A percentile compares a stretch with the other conserved stretches of the same genome.
Conservation (phyloP, 1,139 yeast species). For the Lodderomyces pseudojiufengensis region DNA sequence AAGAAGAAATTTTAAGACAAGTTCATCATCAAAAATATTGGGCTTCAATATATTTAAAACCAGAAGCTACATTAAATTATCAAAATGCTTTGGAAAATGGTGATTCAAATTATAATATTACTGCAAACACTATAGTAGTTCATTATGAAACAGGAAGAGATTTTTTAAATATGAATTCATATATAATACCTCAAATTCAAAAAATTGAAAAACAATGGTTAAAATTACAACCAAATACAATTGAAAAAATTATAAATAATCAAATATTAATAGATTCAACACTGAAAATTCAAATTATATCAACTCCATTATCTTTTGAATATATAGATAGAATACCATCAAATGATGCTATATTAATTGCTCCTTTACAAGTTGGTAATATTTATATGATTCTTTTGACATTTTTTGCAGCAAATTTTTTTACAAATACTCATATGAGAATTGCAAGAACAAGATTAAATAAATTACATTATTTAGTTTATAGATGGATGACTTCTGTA, state of each 20-base stretch:
- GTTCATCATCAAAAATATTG: conserved; percentile 46
- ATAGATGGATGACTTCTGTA: conserved; percentile 28
- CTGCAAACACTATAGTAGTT: conserved; percentile 22
- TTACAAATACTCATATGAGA: conserved; percentile 48
- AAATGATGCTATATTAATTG: conserved; percentile 47
- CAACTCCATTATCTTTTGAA: conserved; percentile 36
- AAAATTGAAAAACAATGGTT: conserved; percentile 11
- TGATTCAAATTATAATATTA: conserved; percentile 24
- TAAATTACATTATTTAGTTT: conserved; percentile 25
- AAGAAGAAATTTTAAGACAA: conserved; percentile 28
- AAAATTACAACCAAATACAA: conserved; percentile 8
- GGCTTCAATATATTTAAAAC: conserved; percentile 39
- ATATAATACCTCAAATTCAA: conserved; percentile 11
- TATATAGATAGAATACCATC: conserved; percentile 50
- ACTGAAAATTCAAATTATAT: conserved; percentile 19
- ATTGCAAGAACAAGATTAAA: conserved; percentile 36
- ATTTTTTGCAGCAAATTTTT: conserved; percentile 53
- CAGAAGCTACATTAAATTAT: conserved; percentile 35
- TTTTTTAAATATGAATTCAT: conserved; percentile 17
- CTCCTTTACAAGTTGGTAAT: conserved; percentile 72
- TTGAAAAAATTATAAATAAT: conserved; percentile 2
- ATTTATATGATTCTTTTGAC: conserved; percentile 72
- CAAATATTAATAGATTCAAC: conserved; percentile 12
- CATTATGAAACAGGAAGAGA: conserved; percentile 45
- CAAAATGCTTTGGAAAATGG: conserved; percentile 26